Evolutionary conservation across 164 flowering plant genomes (phyloP).

Genomic region (Tetracentron sinense): DNA sequence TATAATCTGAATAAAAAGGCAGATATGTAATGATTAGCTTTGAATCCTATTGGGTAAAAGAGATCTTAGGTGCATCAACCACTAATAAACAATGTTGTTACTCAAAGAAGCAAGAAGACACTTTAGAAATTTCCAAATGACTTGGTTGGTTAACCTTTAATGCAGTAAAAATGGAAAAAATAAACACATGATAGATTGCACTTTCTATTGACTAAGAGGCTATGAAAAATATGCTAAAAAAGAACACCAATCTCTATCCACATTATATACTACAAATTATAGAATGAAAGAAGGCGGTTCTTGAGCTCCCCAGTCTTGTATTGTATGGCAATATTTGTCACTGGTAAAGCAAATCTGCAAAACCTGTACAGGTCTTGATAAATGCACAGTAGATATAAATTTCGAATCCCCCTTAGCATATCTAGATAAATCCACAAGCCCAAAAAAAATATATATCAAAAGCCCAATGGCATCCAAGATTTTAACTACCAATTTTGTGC

Average conservation of each 20-base stretch:
- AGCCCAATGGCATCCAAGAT: too few species aligned
- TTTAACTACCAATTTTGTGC: too few species aligned
- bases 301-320: neutral
- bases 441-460: neutral
- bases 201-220: too few species aligned
- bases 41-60: neutral
- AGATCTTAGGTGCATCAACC: neutral
- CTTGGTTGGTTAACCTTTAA: too few species aligned
- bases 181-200: neutral
- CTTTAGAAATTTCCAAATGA: too few species aligned
- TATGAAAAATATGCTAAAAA: neutral
- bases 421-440: neutral
- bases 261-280: neutral
- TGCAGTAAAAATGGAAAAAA: neutral
- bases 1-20: neutral
- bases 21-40: neutral
- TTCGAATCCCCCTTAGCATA: neutral
- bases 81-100: too few species aligned
- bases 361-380: neutral
- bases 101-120: too few species aligned
- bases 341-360: neutral
- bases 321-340: neutral
- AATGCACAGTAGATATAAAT: neutral
- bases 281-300: neutral
- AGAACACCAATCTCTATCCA: neutral